These are phyloP conservation scores for Wallacemonas rigidus DNA, from an alignment of 208 protist genomes.

Conservation along the genomic window DNA sequence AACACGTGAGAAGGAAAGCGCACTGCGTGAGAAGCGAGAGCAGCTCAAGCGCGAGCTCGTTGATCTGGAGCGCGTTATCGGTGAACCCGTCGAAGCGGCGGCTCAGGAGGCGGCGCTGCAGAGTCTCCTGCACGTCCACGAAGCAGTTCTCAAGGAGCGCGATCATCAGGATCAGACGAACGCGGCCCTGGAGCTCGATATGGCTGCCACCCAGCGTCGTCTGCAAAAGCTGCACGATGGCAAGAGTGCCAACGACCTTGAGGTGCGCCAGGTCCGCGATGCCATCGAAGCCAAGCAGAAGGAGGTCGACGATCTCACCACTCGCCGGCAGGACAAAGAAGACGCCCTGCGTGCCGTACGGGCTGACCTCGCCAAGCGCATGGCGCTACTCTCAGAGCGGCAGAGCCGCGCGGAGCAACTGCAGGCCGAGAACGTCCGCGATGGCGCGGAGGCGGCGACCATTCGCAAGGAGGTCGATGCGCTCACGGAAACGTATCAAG, in stretches of 20 bases:
- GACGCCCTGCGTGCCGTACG: slow-evolving; percentile 74
- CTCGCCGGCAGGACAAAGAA: slow-evolving; percentile 75
- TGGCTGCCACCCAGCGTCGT: slow-evolving; percentile 46
- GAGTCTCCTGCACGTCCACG: slow-evolving; percentile 89
- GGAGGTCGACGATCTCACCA: slow-evolving; percentile 55
- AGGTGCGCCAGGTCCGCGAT: slow-evolving; percentile 45
- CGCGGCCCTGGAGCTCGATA: slow-evolving; percentile 53
- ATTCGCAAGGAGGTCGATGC: slow-evolving; percentile 44
- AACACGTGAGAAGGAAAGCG: slow-evolving; percentile 93
- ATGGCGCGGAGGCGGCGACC: slow-evolving; percentile 49
- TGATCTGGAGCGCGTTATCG: slow-evolving; percentile 88
- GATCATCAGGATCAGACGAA: slow-evolving; percentile 74
- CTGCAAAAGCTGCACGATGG: slow-evolving; percentile 46
- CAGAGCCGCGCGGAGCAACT: slow-evolving; percentile 66
- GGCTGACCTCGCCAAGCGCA: slow-evolving; percentile 52
- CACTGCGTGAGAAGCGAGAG: slow-evolving; percentile 93
- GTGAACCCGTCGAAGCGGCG: slow-evolving; percentile 87
- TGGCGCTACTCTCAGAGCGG: slow-evolving; percentile 30
- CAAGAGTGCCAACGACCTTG: slow-evolving; percentile 49
- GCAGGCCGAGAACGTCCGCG: slow-evolving; percentile 43
- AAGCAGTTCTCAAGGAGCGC: slow-evolving; percentile 92
- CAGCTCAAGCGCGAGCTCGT: slow-evolving; percentile 94
- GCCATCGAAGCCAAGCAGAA: slow-evolving; percentile 52
- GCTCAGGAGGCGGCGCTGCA: slow-evolving; percentile 94
- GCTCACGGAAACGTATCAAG: slow-evolving; percentile 84